Evolutionary conservation across 1,284 basidiomycete genomes (phyloP).

Genomic region (Austropuccinia psidii): DNA sequence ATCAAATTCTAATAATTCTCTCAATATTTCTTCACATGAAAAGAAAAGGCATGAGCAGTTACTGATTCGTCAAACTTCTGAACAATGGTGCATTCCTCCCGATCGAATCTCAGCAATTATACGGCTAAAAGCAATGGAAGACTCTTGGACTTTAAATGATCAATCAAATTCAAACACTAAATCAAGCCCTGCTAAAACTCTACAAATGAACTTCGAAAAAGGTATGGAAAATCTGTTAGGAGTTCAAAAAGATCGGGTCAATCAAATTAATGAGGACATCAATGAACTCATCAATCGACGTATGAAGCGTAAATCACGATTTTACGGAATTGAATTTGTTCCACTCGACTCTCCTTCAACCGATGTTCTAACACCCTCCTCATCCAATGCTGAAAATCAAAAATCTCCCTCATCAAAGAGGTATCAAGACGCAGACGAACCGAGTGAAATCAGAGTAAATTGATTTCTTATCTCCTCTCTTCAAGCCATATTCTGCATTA

Average conservation of each 20-base stretch:
- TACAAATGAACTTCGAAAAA: conserved; percentile 33
- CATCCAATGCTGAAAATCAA: neutral
- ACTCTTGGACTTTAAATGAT: conserved; percentile 51
- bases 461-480: neutral
- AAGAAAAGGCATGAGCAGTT: conserved; percentile 18
- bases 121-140: conserved; percentile 66
- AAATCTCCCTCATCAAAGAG: neutral
- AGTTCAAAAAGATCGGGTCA: neutral
- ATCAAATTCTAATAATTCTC: too few relatives aligned
- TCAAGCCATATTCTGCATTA: neutral
- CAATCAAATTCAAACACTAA: neutral
- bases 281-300: conserved; percentile 15
- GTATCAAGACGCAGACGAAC: conserved; percentile 26
- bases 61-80: conserved; percentile 56
- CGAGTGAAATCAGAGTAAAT: conserved; percentile 17
- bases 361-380: neutral
- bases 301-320: conserved; percentile 5
- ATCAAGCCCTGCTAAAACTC: neutral
- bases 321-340: conserved; percentile 33
- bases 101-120: conserved; percentile 71
- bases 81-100: conserved; percentile 59
- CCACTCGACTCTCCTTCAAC: conserved; percentile 21
- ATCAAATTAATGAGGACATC: conserved; percentile 10
- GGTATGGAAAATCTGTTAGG: conserved; percentile 32
- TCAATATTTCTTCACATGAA: conserved; percentile 16